Evolutionary conservation across 352 stramenopile genomes (phyloP), one percentile per base, ranked within the genome.

Genomic region (Peronosclerospora sorghi): DNA sequence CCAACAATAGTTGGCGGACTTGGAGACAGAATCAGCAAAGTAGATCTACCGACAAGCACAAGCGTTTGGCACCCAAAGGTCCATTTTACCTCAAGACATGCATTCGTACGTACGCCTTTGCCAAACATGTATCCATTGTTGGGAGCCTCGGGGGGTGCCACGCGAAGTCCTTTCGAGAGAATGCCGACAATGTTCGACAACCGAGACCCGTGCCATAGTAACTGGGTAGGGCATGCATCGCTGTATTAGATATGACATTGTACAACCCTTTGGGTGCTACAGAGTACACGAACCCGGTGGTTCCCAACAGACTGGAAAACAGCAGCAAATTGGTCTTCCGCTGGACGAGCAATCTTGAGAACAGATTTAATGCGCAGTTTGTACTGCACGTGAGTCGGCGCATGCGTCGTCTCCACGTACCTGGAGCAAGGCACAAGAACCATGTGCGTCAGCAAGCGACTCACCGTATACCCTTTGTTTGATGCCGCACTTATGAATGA

Each of bases 1-100:
- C 60, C 73, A 87, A 61, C 82, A 94, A 56, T 94, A 94, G 41
- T 80, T 82, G 2, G 76, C 70, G 0, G 69, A 85, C 49, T 94
- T 94, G 44, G 73, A 79, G 10, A 82, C 65, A 0, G 70, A 77
- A 40, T 94, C 80, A 6, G 82, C 77, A 66, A 91, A 92, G 49
- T 94, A 94, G 12, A 94, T 71, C 73, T 86, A 36, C 4, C 17
- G 18, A 12, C 45, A 35, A n/a, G n/a, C n/a, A n/a, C n/a, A n/a
- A n/a, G n/a, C n/a, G n/a, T n/a, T n/a, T n/a, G n/a, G n/a, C n/a
- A n/a, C n/a, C n/a, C n/a, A n/a, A n/a, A n/a, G n/a, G n/a, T n/a
- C n/a, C n/a, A n/a, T n/a, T n/a, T n/a, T n/a, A n/a, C n/a, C n/a
- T n/a, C n/a, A n/a, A n/a, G n/a, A n/a, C n/a, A n/a, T n/a, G n/a